phyloP scores from a whole-genome alignment of 2,329 filamentous ascomycete genomes.

The Aspergillus udagawae region DNA sequence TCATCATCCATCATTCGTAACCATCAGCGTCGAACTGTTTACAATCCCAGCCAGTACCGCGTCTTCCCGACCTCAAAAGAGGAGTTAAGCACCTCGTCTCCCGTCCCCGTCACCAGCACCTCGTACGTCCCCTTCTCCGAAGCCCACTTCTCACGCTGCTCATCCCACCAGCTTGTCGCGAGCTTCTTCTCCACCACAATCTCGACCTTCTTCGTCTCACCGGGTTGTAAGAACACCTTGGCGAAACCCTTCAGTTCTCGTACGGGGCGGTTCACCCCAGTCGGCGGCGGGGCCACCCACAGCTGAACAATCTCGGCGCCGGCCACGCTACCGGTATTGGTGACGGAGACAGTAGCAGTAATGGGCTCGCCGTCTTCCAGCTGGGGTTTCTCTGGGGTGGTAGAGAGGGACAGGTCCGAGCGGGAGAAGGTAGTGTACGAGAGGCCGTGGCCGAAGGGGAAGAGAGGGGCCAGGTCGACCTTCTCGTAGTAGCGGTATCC shows the following conservation, averaged over 20 bases:
- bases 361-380: constrained; percentile 47
- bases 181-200: constrained; percentile 60
- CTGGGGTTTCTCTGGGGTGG: constrained; percentile 21
- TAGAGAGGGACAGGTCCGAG: constrained; percentile 42
- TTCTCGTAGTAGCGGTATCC: constrained; percentile 80
- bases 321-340: constrained; percentile 51
- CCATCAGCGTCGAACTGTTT: constrained; percentile 1
- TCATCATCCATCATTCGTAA: neutral
- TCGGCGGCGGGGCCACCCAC: constrained; percentile 46
- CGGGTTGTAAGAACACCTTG: constrained; percentile 61
- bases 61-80: constrained; percentile 58
- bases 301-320: constrained; percentile 55
- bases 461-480: constrained; percentile 60
- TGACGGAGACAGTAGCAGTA: constrained; percentile 44
- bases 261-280: constrained; percentile 51
- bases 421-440: constrained; percentile 69
- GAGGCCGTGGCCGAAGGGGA: constrained; percentile 75
- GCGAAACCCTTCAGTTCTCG: constrained; percentile 64
- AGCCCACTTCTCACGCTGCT: constrained; percentile 62
- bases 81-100: constrained; percentile 47
- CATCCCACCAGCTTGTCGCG: constrained; percentile 66
- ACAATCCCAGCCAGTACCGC: constrained; percentile 65
- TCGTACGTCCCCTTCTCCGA: constrained; percentile 63
- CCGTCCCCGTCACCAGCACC: constrained; percentile 58
- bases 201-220: constrained; percentile 55